Evolutionary conservation across 805 yeast genomes (phyloP), one percentile per base, ranked within the genome.

Genomic region (Hanseniaspora opuntiae): DNA sequence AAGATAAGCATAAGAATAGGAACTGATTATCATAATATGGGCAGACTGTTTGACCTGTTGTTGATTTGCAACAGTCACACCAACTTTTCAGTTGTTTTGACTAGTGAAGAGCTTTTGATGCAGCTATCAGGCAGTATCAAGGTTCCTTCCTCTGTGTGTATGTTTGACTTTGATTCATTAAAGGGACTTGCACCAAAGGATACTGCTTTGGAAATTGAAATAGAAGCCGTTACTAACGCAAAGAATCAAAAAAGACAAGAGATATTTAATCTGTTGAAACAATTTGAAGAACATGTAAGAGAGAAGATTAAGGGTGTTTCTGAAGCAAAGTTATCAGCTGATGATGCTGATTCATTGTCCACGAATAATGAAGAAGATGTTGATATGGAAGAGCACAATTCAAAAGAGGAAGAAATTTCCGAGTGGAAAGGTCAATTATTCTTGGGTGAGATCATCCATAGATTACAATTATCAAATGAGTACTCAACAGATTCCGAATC

Each of bases 141-240:
- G 40, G 67, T 81, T 37, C 85, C 85, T 1, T 66, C 74, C 5
- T 63, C 69, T 36, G 73, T 75, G 19, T 82, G 87, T 57, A 55
- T 79, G 6, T 70, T 82, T 39, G 74, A 82, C 52, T 63, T 65
- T 7, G 60, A 63, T 9, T 61, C 62, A 17, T 57, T 56, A 59
- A 66, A 47, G 61, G 74, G 73, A 14, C 46, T 68, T 2, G 30
- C 70, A 75, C 90, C 90, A 0, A 81, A 82, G 0, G 89, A 81
- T 60, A 69, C 66, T 22, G 68, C 66, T 19, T 75, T 81, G 50
- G 81, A 77, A 47, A 57, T 73, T 30, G 86, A 83, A 61, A 74
- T 84, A 28, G 66, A 72, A 17, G 77, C 82, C 0, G 78, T 85
- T 14, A 73, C 69, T 42, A 56, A 68, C n/a, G 89, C 89, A 0